Base-by-base conservation (phyloP, 108 stramenopile genomes). In the Nitzschia inconspicua region DNA sequence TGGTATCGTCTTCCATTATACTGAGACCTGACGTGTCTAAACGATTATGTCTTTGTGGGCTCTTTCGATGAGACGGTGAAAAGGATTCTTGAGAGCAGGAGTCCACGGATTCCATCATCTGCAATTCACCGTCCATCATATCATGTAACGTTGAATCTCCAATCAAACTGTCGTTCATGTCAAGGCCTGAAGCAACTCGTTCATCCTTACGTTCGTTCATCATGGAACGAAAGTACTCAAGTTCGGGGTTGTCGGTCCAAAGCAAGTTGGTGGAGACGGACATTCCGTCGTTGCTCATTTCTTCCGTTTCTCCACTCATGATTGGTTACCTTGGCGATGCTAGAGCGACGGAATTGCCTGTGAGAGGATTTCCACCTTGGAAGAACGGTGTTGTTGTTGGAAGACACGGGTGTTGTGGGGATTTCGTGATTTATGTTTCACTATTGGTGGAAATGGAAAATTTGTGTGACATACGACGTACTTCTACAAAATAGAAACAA, bases 191-290 rank as follows among this genome's bases (percentile, higher is more conserved):
- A 10, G 10, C 48, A 3, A 42, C 2, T 25, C 3, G 11, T 2
- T 36, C 53, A 23, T 29, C 16, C 2, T 31, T 28, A 20, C 52
- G 50, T 1, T 46, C 23, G n/a, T 44, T 58, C 46, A 70, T 51
- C 56, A 72, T 58, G 9, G 63, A 53, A 16, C 57, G 39, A 37
- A 72, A 58, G 46, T 72, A 72, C 20, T 46, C 70, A n/a, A 29
- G 13, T 47, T 72, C 70, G 2, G 70, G 70, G 42, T 72, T 60
- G 54, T 72, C 70, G 16, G 60, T 64, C 70, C 70, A 72, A 28
- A 72, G 50, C 6, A 72, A 34, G 19, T 9, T 46, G 16, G 44
- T 30, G 26, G 63, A 62, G 39, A 43, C 28, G 23, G 56, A 56
- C 3, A 4, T 39, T 1, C 27, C 37, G 32, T 47, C 44, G 23